Base-by-base conservation (phyloP, 371 early-diverging fungal species). In the Circinella umbellata region DNA sequence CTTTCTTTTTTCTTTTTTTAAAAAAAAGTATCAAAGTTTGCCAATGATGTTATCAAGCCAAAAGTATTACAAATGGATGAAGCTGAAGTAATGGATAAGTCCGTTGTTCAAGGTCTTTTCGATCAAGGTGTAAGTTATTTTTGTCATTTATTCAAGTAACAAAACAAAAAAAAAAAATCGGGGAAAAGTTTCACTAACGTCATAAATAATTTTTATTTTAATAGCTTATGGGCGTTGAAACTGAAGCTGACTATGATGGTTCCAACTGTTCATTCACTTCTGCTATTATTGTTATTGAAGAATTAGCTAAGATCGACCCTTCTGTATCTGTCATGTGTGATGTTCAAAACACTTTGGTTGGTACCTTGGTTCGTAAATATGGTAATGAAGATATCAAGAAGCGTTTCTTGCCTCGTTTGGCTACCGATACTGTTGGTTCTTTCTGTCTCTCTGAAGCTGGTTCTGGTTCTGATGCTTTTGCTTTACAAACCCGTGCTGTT, bases 311-410 rank as follows among this genome's bases (percentile, higher is more conserved):
- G 87, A 86, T 99, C 37, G 99, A 99, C 82, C 96, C 98, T 17
- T 92, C 96, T 34, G 88, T 98, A 72, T 88, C 90, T 77, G 98
- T 96, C 14, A 73, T 93, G 66, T 96, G 97, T 80, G 99, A 99
- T 83, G 98, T 99, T 63, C 99, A 99, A 79, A 98, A 98, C 86
- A 98, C 98, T 0, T 86, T 98, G 39, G 98, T 98, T 72, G 94
- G 95, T 83, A 98, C 98, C n/a, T 78, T 98, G 69, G 92, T 99
- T 81, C 87, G 91, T 75, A 91, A 93, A 69, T 94, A 96, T 75
- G 99, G 81, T 48, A 89, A 79, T 54, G 80, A 88, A 27, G 88
- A 88, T 10, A 80, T 94, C 70, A 90, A 97, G 86, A 75, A 90
- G 65, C 94, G 92, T 72, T 98, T 91, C 83, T 85, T 98, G 65